Evolutionary conservation across 2,329 filamentous ascomycete species (phyloP).

Genomic region (Diaporthe ampelina): DNA sequence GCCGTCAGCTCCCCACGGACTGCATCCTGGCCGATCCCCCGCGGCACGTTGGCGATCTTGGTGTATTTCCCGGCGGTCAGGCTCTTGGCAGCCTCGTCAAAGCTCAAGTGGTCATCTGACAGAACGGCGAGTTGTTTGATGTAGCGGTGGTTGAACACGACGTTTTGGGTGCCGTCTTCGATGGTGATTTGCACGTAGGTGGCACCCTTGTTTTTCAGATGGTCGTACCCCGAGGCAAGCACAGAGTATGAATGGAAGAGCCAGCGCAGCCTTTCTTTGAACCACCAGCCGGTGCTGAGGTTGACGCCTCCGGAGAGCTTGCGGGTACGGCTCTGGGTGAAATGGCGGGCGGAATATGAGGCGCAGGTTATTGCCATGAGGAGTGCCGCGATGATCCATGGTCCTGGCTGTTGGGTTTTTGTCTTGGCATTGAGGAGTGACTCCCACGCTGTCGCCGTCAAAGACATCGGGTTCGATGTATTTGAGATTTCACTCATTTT

Average conservation of each 20-base stretch:
- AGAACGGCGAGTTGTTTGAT: too few relatives aligned
- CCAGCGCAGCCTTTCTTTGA: neutral
- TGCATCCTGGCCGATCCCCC: too few relatives aligned
- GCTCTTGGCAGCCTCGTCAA: too few relatives aligned
- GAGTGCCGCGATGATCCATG: neutral
- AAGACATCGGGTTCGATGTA: neutral
- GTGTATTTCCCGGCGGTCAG: too few relatives aligned
- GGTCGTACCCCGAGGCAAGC: neutral
- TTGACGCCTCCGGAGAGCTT: neutral
- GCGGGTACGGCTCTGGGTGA: neutral
- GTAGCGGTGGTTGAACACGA: too few relatives aligned
- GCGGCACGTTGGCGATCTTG: too few relatives aligned
- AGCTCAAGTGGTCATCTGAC: too few relatives aligned
- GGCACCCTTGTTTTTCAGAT: neutral
- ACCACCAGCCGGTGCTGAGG: neutral
- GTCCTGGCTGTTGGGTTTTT: neutral
- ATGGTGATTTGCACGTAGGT: neutral
- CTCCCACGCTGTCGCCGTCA: neutral
- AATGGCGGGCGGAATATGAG: neutral
- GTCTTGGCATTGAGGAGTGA: neutral
- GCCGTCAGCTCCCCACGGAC: too few relatives aligned
- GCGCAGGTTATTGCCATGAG: neutral
- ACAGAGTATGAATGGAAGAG: neutral
- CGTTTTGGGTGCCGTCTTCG: too few relatives aligned
- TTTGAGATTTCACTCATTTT: neutral